Base-by-base conservation (phyloP, 2,329 filamentous ascomycete genomes). In the Exophiala phaeomuriformis region DNA sequence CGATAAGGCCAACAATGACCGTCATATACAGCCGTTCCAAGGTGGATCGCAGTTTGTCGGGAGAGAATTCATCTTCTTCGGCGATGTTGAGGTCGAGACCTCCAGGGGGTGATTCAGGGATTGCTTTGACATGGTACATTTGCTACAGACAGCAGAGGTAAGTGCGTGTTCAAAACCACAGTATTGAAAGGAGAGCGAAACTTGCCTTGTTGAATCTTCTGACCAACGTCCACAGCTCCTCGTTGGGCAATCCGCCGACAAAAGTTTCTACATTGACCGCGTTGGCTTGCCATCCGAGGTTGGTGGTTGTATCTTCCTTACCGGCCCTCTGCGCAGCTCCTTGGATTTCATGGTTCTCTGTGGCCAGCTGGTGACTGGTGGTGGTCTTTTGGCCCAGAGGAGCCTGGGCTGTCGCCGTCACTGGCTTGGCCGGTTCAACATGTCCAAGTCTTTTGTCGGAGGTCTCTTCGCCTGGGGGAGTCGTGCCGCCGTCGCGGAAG, bases 11-110 rank as follows among this genome's bases (percentile, higher is more conserved):
- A 46, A 90, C 78, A 5, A 85, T 73, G 0, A 94, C 81, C 0
- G 85, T 88, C 77, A 89, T 90, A 66, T 94, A 94, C 7, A 93
- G 72, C 9, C 89, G 77, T 69, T 94, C 89, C 3, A 93, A 67
- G 49, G 86, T 89, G 2, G 84, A 81, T 7, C 88, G 78, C 42
- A 94, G 73, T 70, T 93, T 93, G 64, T 93, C 88, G 0, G 88
- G 88, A 0, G 85, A 88, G 67, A 93, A 93, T 53, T 90, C 85
- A 61, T 93, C 88, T 50, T 91, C 84, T 37, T 90, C 84, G 3
- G 87, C 84, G 52, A 88, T 84, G 61, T 90, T 88, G 54, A 94
- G 77, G 67, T 94, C 88, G 36, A 95, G 72, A 9, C 82, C 81
- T 4, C 85, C 86, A 1, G 85, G 77, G 1, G 80, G 76, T 5